phyloP scores from a whole-genome alignment of 2,329 filamentous ascomycete genomes.

The Exophiala aquamarina region DNA sequence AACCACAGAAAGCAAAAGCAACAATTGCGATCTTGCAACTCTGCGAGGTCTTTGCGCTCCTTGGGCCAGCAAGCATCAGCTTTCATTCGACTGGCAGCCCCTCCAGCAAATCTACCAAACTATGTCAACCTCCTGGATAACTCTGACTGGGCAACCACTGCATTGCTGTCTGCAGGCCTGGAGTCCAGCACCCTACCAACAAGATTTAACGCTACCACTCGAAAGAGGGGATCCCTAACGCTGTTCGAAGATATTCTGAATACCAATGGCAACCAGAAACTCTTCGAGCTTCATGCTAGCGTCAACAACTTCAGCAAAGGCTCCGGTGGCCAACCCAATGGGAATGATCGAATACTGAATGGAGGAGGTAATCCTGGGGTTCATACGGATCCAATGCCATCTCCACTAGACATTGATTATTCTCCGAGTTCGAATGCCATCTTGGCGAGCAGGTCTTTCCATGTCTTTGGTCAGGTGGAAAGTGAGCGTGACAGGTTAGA shows the following conservation, averaged over 20 bases:
- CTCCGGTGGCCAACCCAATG: slow-evolving; percentile 11
- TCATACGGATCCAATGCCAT: not conserved
- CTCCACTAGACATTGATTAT: slow-evolving; percentile 37
- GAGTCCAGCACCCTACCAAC: slow-evolving; percentile 79
- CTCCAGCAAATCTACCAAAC: slow-evolving; percentile 55
- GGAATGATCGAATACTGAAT: slow-evolving; percentile 1
- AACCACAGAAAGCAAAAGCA: slow-evolving; percentile 51
- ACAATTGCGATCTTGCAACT: slow-evolving; percentile 68
- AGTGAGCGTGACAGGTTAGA: slow-evolving; percentile 15
- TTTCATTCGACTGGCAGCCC: slow-evolving; percentile 71
- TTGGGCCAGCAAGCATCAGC: slow-evolving; percentile 72
- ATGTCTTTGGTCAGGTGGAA: slow-evolving; percentile 25
- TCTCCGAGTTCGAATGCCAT: slow-evolving; percentile 36
- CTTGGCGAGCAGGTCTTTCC: slow-evolving; percentile 35
- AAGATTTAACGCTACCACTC: slow-evolving; percentile 56
- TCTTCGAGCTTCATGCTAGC: slow-evolving; percentile 72
- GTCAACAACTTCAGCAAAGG: slow-evolving; percentile 36
- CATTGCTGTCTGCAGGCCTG: slow-evolving; percentile 70
- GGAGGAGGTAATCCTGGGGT: slow-evolving; percentile 3
- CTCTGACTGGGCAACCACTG: slow-evolving; percentile 73
- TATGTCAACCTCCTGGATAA: slow-evolving; percentile 62
- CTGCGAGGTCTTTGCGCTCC: slow-evolving; percentile 68
- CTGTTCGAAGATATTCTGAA: slow-evolving; percentile 68
- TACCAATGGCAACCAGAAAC: slow-evolving; percentile 72
- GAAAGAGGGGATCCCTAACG: slow-evolving; percentile 54